These are phyloP conservation scores for Cavenderia fasciculata DNA, from an alignment of 78 protist genomes.

Conservation along the genomic window DNA sequence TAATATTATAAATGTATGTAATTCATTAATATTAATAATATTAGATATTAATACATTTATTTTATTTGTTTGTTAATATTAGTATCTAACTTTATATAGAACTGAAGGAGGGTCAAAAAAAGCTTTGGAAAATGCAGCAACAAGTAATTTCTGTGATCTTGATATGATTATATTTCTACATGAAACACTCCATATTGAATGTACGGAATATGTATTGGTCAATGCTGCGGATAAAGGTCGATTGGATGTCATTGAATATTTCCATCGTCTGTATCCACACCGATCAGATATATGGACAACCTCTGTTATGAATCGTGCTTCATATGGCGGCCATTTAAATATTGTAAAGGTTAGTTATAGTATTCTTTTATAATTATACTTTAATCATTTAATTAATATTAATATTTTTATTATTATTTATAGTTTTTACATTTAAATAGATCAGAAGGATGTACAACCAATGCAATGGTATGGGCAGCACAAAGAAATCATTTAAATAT, in stretches of 20 bases:
- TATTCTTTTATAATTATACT: not conserved
- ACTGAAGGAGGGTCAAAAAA: no score
- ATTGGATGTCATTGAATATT: not conserved
- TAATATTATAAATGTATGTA: no score
- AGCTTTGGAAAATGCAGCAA: no score
- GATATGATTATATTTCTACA: no score
- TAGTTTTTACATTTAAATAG: not conserved
- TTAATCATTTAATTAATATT: not conserved
- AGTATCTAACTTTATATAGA: no score
- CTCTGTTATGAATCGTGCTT: not conserved
- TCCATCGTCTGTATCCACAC: not conserved
- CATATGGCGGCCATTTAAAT: not conserved
- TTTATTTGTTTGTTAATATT: no score
- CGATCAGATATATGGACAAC: not conserved
- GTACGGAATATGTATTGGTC: not conserved
- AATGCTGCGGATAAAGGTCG: not conserved
- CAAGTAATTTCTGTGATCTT: no score
- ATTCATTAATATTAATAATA: no score
- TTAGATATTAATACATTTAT: no score
- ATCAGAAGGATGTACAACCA: constrained; percentile 7
- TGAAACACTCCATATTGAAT: not conserved
- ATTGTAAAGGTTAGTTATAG: no score
- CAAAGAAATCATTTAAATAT: not conserved
- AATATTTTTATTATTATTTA: no score
- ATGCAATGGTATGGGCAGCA: not conserved